These are phyloP conservation scores for Perilla frutescens DNA, from an alignment of 257 asterid genomes.

Conservation along the genomic window DNA sequence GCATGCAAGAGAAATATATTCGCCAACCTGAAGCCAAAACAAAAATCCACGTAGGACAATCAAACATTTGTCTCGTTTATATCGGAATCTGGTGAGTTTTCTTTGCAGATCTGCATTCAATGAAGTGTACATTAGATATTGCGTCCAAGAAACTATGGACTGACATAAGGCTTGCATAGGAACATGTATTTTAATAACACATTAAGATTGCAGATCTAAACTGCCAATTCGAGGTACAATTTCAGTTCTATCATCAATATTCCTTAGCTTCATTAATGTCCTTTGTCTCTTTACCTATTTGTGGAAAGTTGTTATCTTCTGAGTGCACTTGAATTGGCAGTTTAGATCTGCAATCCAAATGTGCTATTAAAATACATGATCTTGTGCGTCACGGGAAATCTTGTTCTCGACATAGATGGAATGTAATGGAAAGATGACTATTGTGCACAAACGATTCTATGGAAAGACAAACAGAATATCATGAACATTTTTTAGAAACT, in stretches of 20 bases:
- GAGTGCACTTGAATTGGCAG: no score
- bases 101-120: slow-evolving; percentile 44
- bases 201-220: background rate
- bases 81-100: slow-evolving; percentile 25
- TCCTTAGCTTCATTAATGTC: no score
- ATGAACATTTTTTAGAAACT: background rate
- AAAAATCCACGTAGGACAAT: slow-evolving; percentile 58
- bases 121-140: background rate
- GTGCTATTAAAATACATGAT: no score
- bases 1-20: background rate
- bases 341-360: no score
- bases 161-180: no score
- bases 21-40: slow-evolving; percentile 36
- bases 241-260: no score
- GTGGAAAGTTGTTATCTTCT: no score
- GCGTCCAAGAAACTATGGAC: background rate
- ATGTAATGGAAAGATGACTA: background rate
- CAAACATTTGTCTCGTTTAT: slow-evolving; percentile 33
- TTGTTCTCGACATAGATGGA: background rate
- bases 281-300: no score
- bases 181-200: background rate
- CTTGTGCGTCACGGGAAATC: background rate
- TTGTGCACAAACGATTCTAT: background rate
- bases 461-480: background rate
- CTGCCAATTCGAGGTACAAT: no score